Base-by-base conservation (phyloP, 208 protist genomes). In the Trypanosoma boissoni region DNA sequence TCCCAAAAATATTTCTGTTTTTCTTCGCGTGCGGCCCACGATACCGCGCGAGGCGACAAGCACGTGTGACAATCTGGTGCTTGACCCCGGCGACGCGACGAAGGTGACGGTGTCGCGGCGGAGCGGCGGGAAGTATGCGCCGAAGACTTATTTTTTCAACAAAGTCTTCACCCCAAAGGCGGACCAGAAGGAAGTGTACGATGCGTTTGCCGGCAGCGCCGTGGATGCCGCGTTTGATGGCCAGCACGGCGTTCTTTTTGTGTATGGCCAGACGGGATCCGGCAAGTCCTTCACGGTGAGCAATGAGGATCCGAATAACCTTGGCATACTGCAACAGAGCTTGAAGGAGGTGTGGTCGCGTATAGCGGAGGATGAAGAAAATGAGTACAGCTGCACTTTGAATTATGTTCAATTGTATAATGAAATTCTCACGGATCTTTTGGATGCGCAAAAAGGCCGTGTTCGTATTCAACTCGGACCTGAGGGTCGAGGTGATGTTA, bases 261-360 rank as follows among this genome's bases (percentile, higher is more conserved):
- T 92, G 50, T 96, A 96, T 65, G 90, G 90, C 16, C 90, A 96
- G 65, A 96, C 90, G 26, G 90, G 90, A 32, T 90, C 84, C 24
- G 90, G 90, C 60, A 96, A 96, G 61, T 94, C 90, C 44, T 96
- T 86, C 67, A 96, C 90, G 10, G 92, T 96, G 51, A 94, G 85
- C 50, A 93, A 93, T 60, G 76, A 96, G 2, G 87, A 92, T 62
- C 74, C 74, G 2, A 62, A 91, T n/a, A 83, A 91, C 43, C 72
- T 75, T 39, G 90, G 90, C 78, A 80, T 96, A 54, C 56, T 96
- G 60, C 87, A 96, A 72, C 84, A 89, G 68, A 51, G 80, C 2
- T 78, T 94, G 60, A 39, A 37, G 24, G 75, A 91, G 12, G 80
- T 89, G 20, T 96, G 85, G 81, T 55, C 21, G 23, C 76, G 73